Conservation (phyloP, 2,329 filamentous ascomycete species). For the Colletotrichum tanaceti region DNA sequence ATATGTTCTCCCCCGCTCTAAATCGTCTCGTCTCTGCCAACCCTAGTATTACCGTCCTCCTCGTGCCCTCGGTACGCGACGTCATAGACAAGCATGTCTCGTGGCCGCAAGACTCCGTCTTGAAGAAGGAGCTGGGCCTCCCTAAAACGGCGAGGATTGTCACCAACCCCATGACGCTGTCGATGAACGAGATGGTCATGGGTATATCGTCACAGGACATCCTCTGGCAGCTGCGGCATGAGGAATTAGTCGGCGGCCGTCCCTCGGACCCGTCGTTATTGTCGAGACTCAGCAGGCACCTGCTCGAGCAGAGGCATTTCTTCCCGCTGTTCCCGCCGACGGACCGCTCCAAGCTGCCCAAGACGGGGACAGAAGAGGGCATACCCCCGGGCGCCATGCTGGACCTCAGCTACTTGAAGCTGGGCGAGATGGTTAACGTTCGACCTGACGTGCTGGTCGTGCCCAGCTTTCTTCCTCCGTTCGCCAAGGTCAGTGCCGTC, state of each 20-base stretch:
- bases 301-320: constrained; percentile 92
- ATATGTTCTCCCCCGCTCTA: constrained; percentile 80
- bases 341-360: constrained; percentile 74
- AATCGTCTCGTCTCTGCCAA: constrained; percentile 76
- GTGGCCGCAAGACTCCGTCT: constrained; percentile 78
- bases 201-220: constrained; percentile 87
- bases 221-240: constrained; percentile 81
- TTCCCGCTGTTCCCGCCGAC: constrained; percentile 88
- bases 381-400: constrained; percentile 79
- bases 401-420: constrained; percentile 85
- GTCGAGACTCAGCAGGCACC: constrained; percentile 77
- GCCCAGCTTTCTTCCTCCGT: constrained; percentile 85
- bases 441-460: constrained; percentile 85
- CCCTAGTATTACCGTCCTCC: constrained; percentile 81
- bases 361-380: constrained; percentile 69
- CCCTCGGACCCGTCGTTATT: constrained; percentile 70
- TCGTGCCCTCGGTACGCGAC: constrained; percentile 86
- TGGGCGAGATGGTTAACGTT: constrained; percentile 91
- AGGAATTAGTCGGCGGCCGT: constrained; percentile 74
- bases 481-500: constrained; percentile 77
- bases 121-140: constrained; percentile 78
- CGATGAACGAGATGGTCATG: constrained; percentile 86
- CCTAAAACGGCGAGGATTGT: constrained; percentile 81
- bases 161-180: constrained; percentile 90
- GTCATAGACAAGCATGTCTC: constrained; percentile 84